These are phyloP conservation scores for Aspergillus ibericus DNA, from an alignment of 2,329 filamentous ascomycete species.

Conservation along the genomic window DNA sequence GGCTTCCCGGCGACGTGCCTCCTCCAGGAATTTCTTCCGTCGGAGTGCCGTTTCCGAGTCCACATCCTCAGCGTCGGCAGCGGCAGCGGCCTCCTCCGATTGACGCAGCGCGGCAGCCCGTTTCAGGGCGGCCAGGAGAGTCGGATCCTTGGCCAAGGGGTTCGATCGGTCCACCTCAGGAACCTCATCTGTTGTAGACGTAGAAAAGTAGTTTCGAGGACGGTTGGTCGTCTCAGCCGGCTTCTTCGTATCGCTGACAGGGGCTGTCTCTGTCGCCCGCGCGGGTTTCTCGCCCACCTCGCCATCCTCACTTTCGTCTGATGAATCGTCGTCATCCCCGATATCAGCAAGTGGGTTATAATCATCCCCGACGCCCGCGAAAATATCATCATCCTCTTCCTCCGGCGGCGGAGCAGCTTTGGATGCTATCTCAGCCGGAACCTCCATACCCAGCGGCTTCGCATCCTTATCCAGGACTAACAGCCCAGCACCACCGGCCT, in stretches of 20 bases:
- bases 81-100: constrained; percentile 35
- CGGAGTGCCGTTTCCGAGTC: constrained; percentile 67
- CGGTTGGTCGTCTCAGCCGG: constrained; percentile 18
- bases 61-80: constrained; percentile 42
- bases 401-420: constrained; percentile 34
- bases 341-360: constrained; percentile 61
- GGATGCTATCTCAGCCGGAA: constrained; percentile 45
- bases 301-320: constrained; percentile 37
- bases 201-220: constrained; percentile 51
- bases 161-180: constrained; percentile 46
- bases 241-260: constrained; percentile 9
- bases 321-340: constrained; percentile 49
- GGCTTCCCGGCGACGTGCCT: constrained; percentile 57
- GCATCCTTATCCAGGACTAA: constrained; percentile 47
- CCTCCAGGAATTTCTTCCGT: constrained; percentile 71
- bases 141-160: constrained; percentile 66
- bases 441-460: constrained; percentile 53
- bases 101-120: constrained; percentile 68
- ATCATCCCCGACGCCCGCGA: constrained; percentile 58
- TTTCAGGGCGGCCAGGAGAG: constrained; percentile 79
- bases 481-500: constrained; percentile 27
- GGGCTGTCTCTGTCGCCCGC: constrained; percentile 7
- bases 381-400: constrained; percentile 62
- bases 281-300: constrained; percentile 14
- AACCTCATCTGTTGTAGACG: constrained; percentile 49